Conservation (phyloP, 2,329 filamentous ascomycete genomes). For the Sporothrix humicola region DNA sequence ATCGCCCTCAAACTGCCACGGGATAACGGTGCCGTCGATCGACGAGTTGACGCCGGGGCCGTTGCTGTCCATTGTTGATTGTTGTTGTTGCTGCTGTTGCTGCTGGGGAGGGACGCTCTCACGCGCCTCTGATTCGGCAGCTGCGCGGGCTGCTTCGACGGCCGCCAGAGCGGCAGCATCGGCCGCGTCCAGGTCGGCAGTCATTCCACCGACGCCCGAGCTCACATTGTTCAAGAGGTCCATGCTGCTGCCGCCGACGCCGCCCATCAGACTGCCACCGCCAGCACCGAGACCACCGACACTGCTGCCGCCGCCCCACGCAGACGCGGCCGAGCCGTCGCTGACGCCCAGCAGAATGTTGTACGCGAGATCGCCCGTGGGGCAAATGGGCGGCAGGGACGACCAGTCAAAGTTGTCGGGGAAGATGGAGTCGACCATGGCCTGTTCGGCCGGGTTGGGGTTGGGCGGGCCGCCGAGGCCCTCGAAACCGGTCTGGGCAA, state of each 20-base stretch:
- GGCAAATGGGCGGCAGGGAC: conserved; percentile 60
- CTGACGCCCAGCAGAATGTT: conserved; percentile 59
- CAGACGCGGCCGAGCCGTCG: conserved; percentile 34
- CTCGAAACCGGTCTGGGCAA: background rate
- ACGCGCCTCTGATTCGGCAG: background rate
- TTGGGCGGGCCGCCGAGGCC: background rate
- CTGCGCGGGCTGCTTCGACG: conserved; percentile 20
- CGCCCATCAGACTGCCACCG: background rate
- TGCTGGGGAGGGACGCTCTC: background rate
- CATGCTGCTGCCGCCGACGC: conserved; percentile 14
- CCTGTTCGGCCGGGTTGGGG: background rate
- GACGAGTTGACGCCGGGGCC: background rate
- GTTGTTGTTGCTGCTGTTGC: background rate
- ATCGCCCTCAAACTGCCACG: conserved; percentile 61
- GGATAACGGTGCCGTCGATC: conserved; percentile 33
- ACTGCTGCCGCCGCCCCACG: conserved; percentile 31
- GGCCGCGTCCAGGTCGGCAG: conserved; percentile 14
- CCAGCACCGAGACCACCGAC: background rate
- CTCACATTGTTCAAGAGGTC: conserved; percentile 11
- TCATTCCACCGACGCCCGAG: background rate
- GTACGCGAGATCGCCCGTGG: conserved; percentile 62
- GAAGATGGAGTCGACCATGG: conserved; percentile 45
- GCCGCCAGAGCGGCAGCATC: conserved; percentile 19
- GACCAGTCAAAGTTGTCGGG: conserved; percentile 57
- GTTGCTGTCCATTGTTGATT: background rate